Evolutionary conservation across 306 rosid species (phyloP).

Genomic region (Ammopiptanthus mongolicus): DNA sequence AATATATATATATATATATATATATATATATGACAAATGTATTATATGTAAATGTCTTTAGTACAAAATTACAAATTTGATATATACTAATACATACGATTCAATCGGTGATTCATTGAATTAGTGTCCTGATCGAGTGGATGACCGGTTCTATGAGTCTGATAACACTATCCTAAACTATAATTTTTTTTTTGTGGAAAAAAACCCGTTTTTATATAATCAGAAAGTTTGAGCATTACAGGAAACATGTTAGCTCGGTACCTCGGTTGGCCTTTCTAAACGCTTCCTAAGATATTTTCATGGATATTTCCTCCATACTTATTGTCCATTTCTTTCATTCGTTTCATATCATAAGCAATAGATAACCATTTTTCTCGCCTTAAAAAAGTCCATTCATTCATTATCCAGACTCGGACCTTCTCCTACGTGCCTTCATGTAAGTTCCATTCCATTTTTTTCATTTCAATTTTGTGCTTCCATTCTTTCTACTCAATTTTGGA

Average conservation of each 20-base stretch:
- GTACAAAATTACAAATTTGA: no score
- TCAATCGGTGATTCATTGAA: no score
- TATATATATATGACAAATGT: no score
- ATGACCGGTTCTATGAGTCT: no score
- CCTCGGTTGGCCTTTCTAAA: not conserved
- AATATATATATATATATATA: no score
- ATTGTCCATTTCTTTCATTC: not conserved
- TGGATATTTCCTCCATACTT: conserved; percentile 22
- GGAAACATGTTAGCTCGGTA: not conserved
- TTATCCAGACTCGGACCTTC: conserved; percentile 26
- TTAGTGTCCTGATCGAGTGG: no score
- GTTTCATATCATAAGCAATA: not conserved
- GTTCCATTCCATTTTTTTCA: conserved; percentile 17
- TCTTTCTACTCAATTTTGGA: not conserved
- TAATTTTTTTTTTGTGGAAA: no score
- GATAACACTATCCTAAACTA: no score
- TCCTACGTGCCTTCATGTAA: conserved; percentile 30
- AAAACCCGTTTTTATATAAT: no score
- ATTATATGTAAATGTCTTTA: no score
- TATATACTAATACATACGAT: no score
- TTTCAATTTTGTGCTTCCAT: not conserved
- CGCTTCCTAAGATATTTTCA: conserved; percentile 19
- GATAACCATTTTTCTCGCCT: not conserved
- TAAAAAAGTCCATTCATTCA: conserved; percentile 18
- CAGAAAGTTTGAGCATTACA: no score